Percentiles rank a stretch among this genome's conserved stretches.
Conservation (phyloP, 495 filamentous ascomycete species). For the Barbatosphaeria neglecta region DNA sequence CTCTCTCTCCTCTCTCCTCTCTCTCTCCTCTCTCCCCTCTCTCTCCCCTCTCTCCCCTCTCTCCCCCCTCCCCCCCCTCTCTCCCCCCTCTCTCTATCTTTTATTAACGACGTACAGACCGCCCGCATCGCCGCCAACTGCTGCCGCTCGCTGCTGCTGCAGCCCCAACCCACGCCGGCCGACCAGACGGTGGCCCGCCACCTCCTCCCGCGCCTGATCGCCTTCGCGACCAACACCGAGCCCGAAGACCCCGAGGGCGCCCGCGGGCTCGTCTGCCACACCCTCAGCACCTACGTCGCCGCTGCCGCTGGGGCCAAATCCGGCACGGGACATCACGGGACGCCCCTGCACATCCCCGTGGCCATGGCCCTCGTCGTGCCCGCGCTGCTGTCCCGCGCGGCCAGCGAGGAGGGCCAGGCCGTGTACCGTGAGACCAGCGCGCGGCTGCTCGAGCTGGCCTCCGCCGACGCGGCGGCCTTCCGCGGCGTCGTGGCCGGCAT, state of each 20-base stretch:
- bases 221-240: constrained; percentile 56
- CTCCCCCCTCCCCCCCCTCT: too few relatives aligned
- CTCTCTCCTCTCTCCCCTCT: too few relatives aligned
- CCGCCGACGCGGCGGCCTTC: constrained; percentile 60
- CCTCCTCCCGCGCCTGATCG: constrained; percentile 64
- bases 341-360: constrained; percentile 34
- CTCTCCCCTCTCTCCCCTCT: too few relatives aligned
- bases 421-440: constrained; percentile 62
- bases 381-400: constrained; percentile 62
- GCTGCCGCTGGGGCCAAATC: too few relatives aligned
- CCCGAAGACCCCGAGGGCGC: constrained; percentile 65
- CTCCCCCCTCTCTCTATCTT: too few relatives aligned
- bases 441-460: constrained; percentile 70
- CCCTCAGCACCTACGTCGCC: constrained; percentile 58
- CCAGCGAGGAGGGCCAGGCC: constrained; percentile 29
- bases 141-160: constrained; percentile 65
- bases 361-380: constrained; percentile 68
- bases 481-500: constrained; percentile 61
- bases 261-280: constrained; percentile 55
- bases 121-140: constrained; percentile 84
- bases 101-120: constrained; percentile 46
- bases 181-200: constrained; percentile 64
- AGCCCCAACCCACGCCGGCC: constrained; percentile 47
- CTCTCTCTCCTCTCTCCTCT: too few relatives aligned
- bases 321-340: constrained; percentile 36